A percentile compares a stretch with the other conserved stretches of the same genome.
These are phyloP conservation scores for Cordyceps javanica DNA, from an alignment of 2,329 filamentous ascomycete species.

Conservation along the genomic window DNA sequence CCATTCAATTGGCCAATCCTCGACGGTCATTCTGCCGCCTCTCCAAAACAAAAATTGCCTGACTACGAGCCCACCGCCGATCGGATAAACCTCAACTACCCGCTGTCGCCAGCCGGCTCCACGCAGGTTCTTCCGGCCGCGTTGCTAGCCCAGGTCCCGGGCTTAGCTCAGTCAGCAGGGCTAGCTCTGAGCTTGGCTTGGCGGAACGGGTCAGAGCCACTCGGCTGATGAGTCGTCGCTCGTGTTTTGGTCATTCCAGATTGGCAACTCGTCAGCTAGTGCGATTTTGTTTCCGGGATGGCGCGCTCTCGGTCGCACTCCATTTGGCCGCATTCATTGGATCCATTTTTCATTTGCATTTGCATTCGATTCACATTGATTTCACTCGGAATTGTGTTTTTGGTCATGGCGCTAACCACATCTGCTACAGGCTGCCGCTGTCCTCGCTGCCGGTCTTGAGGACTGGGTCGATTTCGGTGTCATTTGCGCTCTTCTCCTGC, in stretches of 20 bases:
- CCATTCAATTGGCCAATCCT: conserved; percentile 7
- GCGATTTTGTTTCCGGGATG: conserved; percentile 5
- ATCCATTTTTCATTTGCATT: conserved; percentile 8
- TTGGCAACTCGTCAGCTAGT: not conserved
- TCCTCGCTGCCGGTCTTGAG: conserved; percentile 75
- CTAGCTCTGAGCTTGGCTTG: not conserved
- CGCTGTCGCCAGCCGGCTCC: not conserved
- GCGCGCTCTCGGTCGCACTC: not conserved
- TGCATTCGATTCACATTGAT: not conserved
- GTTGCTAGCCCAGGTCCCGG: not conserved
- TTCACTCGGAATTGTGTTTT: not conserved
- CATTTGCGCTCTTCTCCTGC: conserved; percentile 74
- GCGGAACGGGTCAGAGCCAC: not conserved
- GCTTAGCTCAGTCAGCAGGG: not conserved
- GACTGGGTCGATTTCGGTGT: conserved; percentile 94
- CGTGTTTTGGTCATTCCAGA: not conserved
- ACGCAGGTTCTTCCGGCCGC: conserved; percentile 1
- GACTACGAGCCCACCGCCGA: conserved; percentile 2
- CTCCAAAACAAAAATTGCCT: not conserved
- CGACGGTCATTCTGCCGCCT: not conserved
- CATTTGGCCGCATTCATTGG: not conserved
- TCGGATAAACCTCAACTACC: conserved; percentile 10
- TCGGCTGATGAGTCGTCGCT: not conserved
- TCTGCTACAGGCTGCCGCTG: conserved; percentile 55
- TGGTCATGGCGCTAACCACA: conserved; percentile 21